Evolutionary conservation across 83 land plant genomes (phyloP).

Genomic region (Picea abies): DNA sequence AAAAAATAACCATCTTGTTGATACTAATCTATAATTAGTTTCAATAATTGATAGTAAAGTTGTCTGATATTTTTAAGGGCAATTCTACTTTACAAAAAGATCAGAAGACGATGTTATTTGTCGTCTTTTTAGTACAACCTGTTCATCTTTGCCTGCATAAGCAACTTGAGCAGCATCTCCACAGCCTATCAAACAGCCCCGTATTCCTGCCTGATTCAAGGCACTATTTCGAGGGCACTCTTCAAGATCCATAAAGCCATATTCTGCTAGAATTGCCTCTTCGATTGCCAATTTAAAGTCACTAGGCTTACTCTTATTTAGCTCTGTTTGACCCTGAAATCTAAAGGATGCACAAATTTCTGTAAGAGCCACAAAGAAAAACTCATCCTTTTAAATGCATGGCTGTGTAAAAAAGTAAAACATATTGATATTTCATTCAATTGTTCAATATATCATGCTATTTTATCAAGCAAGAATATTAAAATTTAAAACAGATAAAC

Average conservation of each 20-base stretch:
- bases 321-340: conserved; percentile 68
- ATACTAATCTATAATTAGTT: neutral
- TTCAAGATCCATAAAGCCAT: conserved; percentile 35
- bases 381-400: neutral
- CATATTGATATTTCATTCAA: no score
- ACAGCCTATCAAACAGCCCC: neutral
- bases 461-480: conserved; percentile 1
- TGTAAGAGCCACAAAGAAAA: neutral
- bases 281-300: conserved; percentile 70
- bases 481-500: neutral
- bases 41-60: neutral
- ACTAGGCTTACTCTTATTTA: conserved; percentile 53
- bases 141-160: conserved; percentile 27
- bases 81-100: conserved; percentile 34
- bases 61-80: conserved; percentile 25
- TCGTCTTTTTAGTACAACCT: conserved; percentile 5
- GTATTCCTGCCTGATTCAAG: neutral
- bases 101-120: conserved; percentile 22
- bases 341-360: conserved; percentile 26
- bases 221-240: conserved; percentile 4
- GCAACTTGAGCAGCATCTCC: conserved; percentile 22
- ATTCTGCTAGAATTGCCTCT: conserved; percentile 71
- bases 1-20: neutral
- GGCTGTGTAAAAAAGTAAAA: neutral
- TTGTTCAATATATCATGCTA: neutral